Evolutionary conservation across 1,139 yeast species (phyloP).

Genomic region (Scheffersomyces illinoinensis): DNA sequence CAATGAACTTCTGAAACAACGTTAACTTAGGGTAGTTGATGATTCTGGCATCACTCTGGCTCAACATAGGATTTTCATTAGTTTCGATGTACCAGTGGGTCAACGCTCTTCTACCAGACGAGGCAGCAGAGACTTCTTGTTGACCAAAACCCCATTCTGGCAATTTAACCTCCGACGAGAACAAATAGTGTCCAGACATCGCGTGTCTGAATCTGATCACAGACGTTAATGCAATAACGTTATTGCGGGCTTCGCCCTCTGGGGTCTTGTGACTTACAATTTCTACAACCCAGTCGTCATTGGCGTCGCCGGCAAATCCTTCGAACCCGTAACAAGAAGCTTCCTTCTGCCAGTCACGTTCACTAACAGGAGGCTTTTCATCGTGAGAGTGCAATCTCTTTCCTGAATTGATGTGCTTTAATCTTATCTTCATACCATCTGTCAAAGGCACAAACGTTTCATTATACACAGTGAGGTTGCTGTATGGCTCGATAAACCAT

Average conservation of each 20-base stretch:
- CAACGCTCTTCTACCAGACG: constrained; percentile 72
- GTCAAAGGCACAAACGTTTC: constrained; percentile 60
- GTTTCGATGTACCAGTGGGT: constrained; percentile 89
- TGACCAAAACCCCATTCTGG: constrained; percentile 98
- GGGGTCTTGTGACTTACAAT: constrained; percentile 63
- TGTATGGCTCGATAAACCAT: constrained; percentile 76
- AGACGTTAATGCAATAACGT: constrained; percentile 78
- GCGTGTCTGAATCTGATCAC: constrained; percentile 87
- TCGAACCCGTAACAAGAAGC: constrained; percentile 88
- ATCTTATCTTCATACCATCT: constrained; percentile 79
- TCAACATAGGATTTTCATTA: constrained; percentile 49
- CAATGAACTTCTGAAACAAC: constrained; percentile 71
- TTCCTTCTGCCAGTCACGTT: constrained; percentile 95
- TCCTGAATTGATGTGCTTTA: constrained; percentile 65
- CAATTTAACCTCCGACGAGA: constrained; percentile 80
- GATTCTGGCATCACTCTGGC: constrained; percentile 21
- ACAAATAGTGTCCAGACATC: constrained; percentile 84
- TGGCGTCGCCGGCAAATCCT: constrained; percentile 92
- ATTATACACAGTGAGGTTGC: constrained; percentile 51
- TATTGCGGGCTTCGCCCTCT: constrained; percentile 58
- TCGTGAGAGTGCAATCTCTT: constrained; percentile 96
- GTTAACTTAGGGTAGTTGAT: constrained; percentile 63
- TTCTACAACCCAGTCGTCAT: constrained; percentile 92
- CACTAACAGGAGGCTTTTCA: constrained; percentile 89
- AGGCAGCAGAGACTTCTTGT: constrained; percentile 93